Percentiles rank a stretch among this genome's conserved stretches.
These are phyloP conservation scores for Acanthamoeba culbertsoni DNA, from an alignment of 208 protist species.

Conservation along the genomic window DNA sequence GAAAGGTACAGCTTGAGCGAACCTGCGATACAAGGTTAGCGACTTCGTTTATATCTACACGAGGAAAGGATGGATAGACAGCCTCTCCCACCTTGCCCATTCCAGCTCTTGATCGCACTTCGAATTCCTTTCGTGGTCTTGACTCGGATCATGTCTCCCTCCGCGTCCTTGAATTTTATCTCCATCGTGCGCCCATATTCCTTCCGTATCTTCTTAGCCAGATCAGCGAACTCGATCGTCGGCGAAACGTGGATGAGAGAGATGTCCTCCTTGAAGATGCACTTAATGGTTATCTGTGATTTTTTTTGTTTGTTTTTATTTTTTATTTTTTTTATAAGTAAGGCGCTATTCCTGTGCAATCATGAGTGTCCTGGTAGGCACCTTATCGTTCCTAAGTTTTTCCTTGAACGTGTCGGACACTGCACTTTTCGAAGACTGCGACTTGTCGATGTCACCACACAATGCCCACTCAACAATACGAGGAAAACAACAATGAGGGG, in stretches of 20 bases:
- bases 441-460: background rate
- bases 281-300: conserved; percentile 41
- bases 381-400: conserved; percentile 36
- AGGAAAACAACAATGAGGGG: background rate
- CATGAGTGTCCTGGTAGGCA: background rate
- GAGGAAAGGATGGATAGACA: background rate
- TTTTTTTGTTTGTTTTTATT: background rate
- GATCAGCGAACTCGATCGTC: background rate
- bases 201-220: conserved; percentile 21
- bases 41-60: background rate
- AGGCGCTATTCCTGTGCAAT: too few relatives aligned
- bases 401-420: background rate
- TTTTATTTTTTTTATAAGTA: too few relatives aligned
- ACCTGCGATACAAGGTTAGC: background rate
- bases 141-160: conserved; percentile 27
- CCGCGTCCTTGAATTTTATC: conserved; percentile 51
- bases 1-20: conserved; percentile 1
- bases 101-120: conserved; percentile 31
- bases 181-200: conserved; percentile 41
- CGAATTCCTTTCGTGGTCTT: background rate
- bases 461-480: background rate
- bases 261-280: conserved; percentile 55
- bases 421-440: background rate
- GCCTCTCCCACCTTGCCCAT: background rate
- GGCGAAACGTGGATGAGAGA: conserved; percentile 44